Base-by-base conservation (phyloP, 2,329 filamentous ascomycete species). In the Monilinia laxa region DNA sequence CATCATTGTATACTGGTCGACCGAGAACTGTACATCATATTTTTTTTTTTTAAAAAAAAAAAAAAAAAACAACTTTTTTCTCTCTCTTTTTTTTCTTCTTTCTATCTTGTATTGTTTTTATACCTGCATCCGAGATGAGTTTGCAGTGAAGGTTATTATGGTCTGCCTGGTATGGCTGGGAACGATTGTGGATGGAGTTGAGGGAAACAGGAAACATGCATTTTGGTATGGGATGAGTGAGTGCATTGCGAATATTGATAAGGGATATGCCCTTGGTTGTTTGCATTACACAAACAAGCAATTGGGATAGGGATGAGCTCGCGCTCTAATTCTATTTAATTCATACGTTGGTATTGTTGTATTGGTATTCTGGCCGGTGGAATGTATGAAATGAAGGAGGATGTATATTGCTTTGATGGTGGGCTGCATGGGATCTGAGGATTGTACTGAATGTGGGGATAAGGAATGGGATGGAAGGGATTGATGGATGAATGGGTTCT, bases 1-100 rank as follows among this genome's bases (percentile, higher is more conserved):
- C 25, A 65, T 65, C 54, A 52, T 65, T 65, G 64, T 65, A 65
- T 65, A 65, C 45, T 54, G 64, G 58, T 65, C 55, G 64, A 65
- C 25, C 20, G 25, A 35, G 42, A 40, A 65, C 54, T 65, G 64
- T 65, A 65, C 55, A 65, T 65, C 47, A 65, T 65, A 53, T 65
- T 28, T 65, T 54, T 53, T 18, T n/a, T 54, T 42, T 16, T n/a
- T 35, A n/a, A n/a, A n/a, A n/a, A n/a, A n/a, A n/a, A n/a, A n/a
- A n/a, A n/a, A n/a, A n/a, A n/a, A n/a, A n/a, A n/a, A n/a, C n/a
- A 28, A 45, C 45, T 25, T 11, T 9, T 18, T 40, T 62, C 40
- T 40, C 28, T 38, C 14, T 42, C 23, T 53, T 51, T 23, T 59
- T 28, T 53, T 51, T 18, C 52, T 40, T 35, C 18, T 45, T 55